A percentile compares a stretch with the other conserved stretches of the same genome.
These are phyloP conservation scores for Talaromyces sp. DNA, from an alignment of 2,329 filamentous ascomycete genomes.

Conservation along the genomic window DNA sequence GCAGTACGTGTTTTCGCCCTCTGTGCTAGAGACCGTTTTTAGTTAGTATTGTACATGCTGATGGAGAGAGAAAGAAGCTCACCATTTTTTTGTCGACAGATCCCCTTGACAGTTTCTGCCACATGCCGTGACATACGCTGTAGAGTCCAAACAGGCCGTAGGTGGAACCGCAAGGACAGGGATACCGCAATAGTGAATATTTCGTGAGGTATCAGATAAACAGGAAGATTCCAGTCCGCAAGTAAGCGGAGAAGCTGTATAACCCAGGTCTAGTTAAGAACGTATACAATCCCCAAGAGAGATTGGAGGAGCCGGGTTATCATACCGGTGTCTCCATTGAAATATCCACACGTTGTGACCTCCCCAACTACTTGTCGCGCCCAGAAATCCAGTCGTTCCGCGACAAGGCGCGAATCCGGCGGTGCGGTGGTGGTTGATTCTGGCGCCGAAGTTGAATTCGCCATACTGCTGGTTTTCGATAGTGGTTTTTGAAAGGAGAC, in stretches of 20 bases:
- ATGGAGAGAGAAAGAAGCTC: not conserved
- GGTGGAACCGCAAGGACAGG: not conserved
- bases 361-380: not conserved
- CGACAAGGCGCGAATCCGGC: not conserved
- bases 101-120: not conserved
- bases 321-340: not conserved
- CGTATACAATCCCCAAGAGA: not conserved
- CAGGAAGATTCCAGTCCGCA: not conserved
- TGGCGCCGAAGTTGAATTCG: not conserved
- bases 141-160: not conserved
- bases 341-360: not conserved
- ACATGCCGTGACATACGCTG: not conserved
- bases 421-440: not conserved
- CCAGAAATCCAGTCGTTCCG: not conserved
- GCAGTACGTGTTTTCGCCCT: not conserved
- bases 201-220: not conserved
- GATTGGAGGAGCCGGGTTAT: not conserved
- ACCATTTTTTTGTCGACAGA: not conserved
- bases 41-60: not conserved
- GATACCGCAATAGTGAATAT: not conserved
- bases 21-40: not conserved
- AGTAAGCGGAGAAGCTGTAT: not conserved
- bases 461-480: not conserved
- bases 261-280: not conserved
- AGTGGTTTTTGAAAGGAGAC: not conserved